phyloP scores from a whole-genome alignment of 192 early-diverging fungal species.

The Podila clonocystis region DNA sequence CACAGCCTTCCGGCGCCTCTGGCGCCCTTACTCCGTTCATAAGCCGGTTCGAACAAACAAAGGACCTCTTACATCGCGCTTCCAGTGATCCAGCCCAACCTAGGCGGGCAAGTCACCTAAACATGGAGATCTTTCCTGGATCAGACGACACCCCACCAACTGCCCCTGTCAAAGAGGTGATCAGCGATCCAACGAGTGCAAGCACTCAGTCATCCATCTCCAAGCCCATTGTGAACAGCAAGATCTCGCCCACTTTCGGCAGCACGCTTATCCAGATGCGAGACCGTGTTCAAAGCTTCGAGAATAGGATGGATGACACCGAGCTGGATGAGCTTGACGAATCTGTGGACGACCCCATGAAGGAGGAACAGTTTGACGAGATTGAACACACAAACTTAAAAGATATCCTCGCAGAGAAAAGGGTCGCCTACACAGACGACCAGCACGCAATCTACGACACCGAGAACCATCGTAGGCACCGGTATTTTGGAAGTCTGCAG shows the following conservation, averaged over 20 bases:
- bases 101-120: neutral
- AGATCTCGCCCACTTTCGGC: neutral
- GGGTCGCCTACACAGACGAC: conserved; percentile 13
- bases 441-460: conserved; percentile 27
- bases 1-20: neutral
- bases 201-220: neutral
- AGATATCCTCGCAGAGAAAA: conserved; percentile 24
- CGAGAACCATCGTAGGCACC: neutral
- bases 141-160: neutral
- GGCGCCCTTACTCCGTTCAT: neutral
- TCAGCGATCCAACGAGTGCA: neutral
- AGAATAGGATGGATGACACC: neutral
- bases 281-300: neutral
- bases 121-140: neutral
- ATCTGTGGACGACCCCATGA: neutral
- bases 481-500: conserved; percentile 10
- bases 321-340: neutral
- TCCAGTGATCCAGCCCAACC: neutral
- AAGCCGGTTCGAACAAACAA: neutral
- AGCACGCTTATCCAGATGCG: neutral
- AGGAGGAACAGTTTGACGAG: neutral
- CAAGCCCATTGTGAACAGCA: neutral
- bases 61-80: neutral
- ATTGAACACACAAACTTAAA: neutral
- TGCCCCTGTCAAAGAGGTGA: neutral